These are phyloP conservation scores for Oenanthe sinensis DNA, from an alignment of 129 eudicot genomes.

Conservation along the genomic window DNA sequence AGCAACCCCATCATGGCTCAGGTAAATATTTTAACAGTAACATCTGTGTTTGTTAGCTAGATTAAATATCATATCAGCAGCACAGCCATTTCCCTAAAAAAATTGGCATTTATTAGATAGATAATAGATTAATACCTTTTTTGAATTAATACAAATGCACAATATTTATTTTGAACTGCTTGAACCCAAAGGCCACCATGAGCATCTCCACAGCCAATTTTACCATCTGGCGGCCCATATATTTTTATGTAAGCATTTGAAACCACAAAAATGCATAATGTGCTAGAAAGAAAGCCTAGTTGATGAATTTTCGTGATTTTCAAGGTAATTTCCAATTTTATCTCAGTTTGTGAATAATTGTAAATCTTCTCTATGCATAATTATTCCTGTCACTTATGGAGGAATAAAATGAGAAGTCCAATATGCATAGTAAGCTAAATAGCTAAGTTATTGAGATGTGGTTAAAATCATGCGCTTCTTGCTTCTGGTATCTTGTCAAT, in stretches of 20 bases:
- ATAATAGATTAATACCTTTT: background rate
- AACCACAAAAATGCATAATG: background rate
- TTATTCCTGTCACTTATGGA: background rate
- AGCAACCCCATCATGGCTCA: conserved; percentile 98
- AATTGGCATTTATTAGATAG: background rate
- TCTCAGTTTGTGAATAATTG: background rate
- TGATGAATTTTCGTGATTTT: background rate
- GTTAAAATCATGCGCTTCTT: background rate
- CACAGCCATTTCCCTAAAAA: background rate
- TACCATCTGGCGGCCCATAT: background rate
- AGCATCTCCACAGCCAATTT: background rate
- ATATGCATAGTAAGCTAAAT: background rate
- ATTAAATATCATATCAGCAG: background rate
- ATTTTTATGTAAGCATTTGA: background rate
- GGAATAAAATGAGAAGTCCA: background rate
- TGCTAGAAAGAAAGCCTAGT: background rate
- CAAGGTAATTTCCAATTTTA: background rate
- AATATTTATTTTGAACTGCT: background rate
- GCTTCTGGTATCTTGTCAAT: background rate
- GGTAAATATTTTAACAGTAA: conserved; percentile 30
- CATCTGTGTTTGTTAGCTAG: background rate
- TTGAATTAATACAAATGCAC: background rate
- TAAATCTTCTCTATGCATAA: background rate
- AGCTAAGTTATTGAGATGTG: background rate
- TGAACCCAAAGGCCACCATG: background rate